A percentile compares a stretch with the other conserved stretches of the same genome.
phyloP scores from a whole-genome alignment of 2,329 filamentous ascomycete genomes.

The Aspergillus proliferans region DNA sequence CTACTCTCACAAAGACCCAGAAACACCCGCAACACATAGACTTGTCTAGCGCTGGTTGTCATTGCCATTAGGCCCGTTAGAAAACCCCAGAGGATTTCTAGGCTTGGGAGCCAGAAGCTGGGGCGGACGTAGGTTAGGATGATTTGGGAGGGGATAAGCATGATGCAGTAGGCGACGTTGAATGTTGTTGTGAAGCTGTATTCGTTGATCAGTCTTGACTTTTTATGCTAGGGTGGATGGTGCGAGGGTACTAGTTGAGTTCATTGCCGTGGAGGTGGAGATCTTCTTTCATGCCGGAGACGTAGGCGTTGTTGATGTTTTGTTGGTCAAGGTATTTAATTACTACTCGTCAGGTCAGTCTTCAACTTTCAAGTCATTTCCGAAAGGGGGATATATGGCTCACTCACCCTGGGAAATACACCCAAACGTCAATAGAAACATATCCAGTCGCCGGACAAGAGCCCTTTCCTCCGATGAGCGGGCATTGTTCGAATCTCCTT shows the following conservation, averaged over 20 bases:
- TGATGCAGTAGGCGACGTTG: slow-evolving; percentile 35
- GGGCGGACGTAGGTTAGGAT: slow-evolving; percentile 33
- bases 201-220: too few species aligned
- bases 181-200: slow-evolving; percentile 33
- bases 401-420: slow-evolving; percentile 33
- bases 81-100: slow-evolving; percentile 26
- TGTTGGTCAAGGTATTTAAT: slow-evolving; percentile 43
- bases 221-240: too few species aligned
- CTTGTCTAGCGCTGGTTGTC: slow-evolving; percentile 22
- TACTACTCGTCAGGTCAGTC: slow-evolving; percentile 13
- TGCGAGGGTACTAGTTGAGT: slow-evolving; percentile 11
- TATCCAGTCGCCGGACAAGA: slow-evolving; percentile 33
- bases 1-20: slow-evolving; percentile 25
- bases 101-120: slow-evolving; percentile 22
- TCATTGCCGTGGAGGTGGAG: slow-evolving; percentile 21
- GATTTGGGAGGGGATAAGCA: slow-evolving; percentile 36
- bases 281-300: slow-evolving; percentile 26
- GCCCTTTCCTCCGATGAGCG: slow-evolving; percentile 25
- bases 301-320: slow-evolving; percentile 44
- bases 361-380: neutral
- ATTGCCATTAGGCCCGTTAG: slow-evolving; percentile 24
- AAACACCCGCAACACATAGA: slow-evolving; percentile 25
- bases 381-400: neutral
- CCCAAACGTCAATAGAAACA: slow-evolving; percentile 36
- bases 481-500: neutral